Conservation (phyloP, 2,329 filamentous ascomycete genomes). For the Talaromyces marneffei region DNA sequence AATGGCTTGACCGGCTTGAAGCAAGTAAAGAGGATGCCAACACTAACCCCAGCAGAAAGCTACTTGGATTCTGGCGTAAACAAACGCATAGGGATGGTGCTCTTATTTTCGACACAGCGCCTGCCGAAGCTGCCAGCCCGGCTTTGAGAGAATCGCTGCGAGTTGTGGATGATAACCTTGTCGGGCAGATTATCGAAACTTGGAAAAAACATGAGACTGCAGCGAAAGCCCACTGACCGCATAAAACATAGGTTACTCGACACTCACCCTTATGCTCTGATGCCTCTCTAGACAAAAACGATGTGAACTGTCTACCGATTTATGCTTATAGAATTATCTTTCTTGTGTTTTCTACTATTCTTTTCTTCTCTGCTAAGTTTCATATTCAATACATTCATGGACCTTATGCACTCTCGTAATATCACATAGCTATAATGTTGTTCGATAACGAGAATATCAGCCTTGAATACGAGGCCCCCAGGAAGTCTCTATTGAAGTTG, state of each 20-base stretch:
- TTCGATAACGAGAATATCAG: background rate
- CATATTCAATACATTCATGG: background rate
- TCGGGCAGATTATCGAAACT: background rate
- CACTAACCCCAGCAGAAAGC: background rate
- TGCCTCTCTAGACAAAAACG: background rate
- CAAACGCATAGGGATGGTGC: background rate
- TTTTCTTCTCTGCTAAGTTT: background rate
- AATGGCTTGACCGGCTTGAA: slow-evolving; percentile 2
- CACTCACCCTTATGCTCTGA: background rate
- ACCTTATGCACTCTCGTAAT: slow-evolving; percentile 1
- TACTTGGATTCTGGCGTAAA: slow-evolving; percentile 3
- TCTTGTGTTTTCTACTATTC: background rate
- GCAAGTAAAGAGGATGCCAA: slow-evolving; percentile 1
- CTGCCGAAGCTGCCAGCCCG: background rate
- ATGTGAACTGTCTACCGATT: background rate
- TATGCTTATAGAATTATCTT: background rate
- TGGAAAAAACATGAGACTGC: background rate
- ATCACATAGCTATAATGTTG: background rate
- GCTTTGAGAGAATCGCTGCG: slow-evolving; percentile 1
- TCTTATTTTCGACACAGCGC: background rate
- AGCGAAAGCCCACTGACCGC: background rate
- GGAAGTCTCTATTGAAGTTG: background rate
- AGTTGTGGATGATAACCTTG: slow-evolving; percentile 2
- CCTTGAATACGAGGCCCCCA: background rate
- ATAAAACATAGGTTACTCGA: background rate